Conservation (phyloP, 768 basidiomycete species). For the Boletellus ananiceps region DNA sequence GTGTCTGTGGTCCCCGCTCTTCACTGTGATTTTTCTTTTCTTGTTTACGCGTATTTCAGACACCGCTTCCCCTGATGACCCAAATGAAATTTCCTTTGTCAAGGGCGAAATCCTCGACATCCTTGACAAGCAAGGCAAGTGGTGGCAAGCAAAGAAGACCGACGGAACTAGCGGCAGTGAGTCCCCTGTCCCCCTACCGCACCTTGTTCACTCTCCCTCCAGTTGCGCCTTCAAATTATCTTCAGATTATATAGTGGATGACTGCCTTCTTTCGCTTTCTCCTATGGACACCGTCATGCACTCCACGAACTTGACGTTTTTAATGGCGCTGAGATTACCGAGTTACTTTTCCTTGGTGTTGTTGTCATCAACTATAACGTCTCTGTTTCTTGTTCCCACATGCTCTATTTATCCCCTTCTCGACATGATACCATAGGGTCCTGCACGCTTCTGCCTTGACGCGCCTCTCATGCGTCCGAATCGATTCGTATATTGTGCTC, state of each 20-base stretch:
- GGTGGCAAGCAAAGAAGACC: slow-evolving; percentile 84
- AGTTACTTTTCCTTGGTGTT: slow-evolving; percentile 18
- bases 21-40: slow-evolving; percentile 11
- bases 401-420: slow-evolving; percentile 26
- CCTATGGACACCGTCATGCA: slow-evolving; percentile 26
- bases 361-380: slow-evolving; percentile 31
- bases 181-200: slow-evolving; percentile 28
- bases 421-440: slow-evolving; percentile 31
- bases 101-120: slow-evolving; percentile 94
- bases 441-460: slow-evolving; percentile 16
- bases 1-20: slow-evolving; percentile 49
- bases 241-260: slow-evolving; percentile 62
- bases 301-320: slow-evolving; percentile 31
- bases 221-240: slow-evolving; percentile 86
- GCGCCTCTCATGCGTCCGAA: slow-evolving; percentile 4
- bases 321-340: slow-evolving; percentile 24
- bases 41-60: slow-evolving; percentile 46
- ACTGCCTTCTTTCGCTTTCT: slow-evolving; percentile 10
- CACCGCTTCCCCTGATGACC: slow-evolving; percentile 89
- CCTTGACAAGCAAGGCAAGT: slow-evolving; percentile 87
- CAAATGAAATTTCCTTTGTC: slow-evolving; percentile 89
- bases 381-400: slow-evolving; percentile 15
- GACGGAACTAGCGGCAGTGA: slow-evolving; percentile 77
- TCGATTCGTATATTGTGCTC: neutral
- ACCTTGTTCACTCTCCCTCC: slow-evolving; percentile 14